These are phyloP conservation scores for Tolypocladium capitatum DNA, from an alignment of 2,329 filamentous ascomycete species.

Conservation along the genomic window DNA sequence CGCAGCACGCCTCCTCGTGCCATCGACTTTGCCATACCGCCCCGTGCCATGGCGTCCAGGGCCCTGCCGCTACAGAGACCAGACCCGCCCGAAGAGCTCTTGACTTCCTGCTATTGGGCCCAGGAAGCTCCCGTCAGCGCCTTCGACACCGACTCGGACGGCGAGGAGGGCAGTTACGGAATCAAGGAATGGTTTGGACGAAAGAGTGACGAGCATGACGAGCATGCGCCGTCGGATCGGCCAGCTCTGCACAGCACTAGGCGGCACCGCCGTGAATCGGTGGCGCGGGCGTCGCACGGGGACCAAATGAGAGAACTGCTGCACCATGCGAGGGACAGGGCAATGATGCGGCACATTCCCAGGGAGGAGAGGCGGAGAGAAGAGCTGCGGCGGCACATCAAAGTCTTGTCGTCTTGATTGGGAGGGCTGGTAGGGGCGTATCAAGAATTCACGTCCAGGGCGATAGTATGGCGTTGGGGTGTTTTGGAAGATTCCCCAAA, in stretches of 20 bases:
- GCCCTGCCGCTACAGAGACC: not conserved
- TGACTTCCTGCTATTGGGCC: not conserved
- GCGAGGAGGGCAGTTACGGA: slow-evolving; percentile 10
- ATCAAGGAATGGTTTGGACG: slow-evolving; percentile 6
- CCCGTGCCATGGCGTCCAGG: not conserved
- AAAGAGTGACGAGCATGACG: slow-evolving; percentile 1
- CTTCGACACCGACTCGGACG: slow-evolving; percentile 19
- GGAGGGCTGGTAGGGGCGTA: not conserved
- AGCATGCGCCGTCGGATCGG: not conserved
- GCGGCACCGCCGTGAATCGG: not conserved
- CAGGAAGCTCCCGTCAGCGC: slow-evolving; percentile 11
- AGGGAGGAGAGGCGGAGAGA: slow-evolving; percentile 20
- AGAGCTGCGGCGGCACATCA: slow-evolving; percentile 23
- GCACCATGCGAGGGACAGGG: slow-evolving; percentile 10
- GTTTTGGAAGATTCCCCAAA: not conserved
- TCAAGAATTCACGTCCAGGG: not conserved
- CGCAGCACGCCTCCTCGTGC: slow-evolving; percentile 8
- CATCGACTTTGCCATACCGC: not conserved
- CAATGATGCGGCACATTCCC: slow-evolving; percentile 7
- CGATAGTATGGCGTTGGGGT: not conserved
- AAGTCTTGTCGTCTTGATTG: slow-evolving; percentile 11
- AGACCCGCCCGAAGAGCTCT: not conserved
- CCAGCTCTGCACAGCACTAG: not conserved
- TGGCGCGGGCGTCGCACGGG: not conserved
- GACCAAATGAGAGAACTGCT: slow-evolving; percentile 6